Conservation (phyloP, 2,329 filamentous ascomycete species). For the Bipolaris oryzae region DNA sequence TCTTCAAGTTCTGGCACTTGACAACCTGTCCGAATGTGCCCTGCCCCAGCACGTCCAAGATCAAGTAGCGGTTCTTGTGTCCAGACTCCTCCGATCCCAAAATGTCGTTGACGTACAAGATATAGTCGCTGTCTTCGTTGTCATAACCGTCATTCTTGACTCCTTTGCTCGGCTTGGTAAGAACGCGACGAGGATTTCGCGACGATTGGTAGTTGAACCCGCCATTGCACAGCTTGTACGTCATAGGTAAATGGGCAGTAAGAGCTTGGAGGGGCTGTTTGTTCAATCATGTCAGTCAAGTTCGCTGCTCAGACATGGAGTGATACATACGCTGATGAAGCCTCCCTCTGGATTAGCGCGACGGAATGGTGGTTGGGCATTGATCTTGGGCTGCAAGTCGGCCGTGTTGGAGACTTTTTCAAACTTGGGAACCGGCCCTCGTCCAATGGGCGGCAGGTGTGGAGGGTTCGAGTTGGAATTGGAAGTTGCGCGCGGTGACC, state of each 20-base stretch:
- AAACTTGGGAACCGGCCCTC: slow-evolving; percentile 84
- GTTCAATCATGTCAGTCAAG: slow-evolving; percentile 23
- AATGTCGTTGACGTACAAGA: slow-evolving; percentile 98
- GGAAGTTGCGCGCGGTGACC: slow-evolving; percentile 53
- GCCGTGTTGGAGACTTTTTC: slow-evolving; percentile 73
- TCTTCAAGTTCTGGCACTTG: slow-evolving; percentile 98
- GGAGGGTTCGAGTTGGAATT: slow-evolving; percentile 54
- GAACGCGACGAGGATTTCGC: slow-evolving; percentile 88
- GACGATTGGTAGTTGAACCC: slow-evolving; percentile 99
- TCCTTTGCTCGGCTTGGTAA: slow-evolving; percentile 98
- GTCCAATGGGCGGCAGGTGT: slow-evolving; percentile 53
- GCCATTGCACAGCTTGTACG: slow-evolving; percentile 97
- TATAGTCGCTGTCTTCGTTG: slow-evolving; percentile 99
- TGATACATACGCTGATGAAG: slow-evolving; percentile 84
- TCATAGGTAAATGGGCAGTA: slow-evolving; percentile 89
- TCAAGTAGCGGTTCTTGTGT: slow-evolving; percentile 98
- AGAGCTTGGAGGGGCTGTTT: slow-evolving; percentile 88
- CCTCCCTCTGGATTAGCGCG: slow-evolving; percentile 95
- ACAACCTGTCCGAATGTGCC: slow-evolving; percentile 98
- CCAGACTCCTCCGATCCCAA: slow-evolving; percentile 96
- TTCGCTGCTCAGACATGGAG: not conserved
- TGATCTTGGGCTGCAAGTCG: slow-evolving; percentile 83
- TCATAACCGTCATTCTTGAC: slow-evolving; percentile 98
- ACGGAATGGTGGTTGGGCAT: slow-evolving; percentile 85
- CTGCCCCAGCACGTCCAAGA: slow-evolving; percentile 94